Base-by-base conservation (phyloP, 2,329 filamentous ascomycete species). In the Zymoseptoria brevis region DNA sequence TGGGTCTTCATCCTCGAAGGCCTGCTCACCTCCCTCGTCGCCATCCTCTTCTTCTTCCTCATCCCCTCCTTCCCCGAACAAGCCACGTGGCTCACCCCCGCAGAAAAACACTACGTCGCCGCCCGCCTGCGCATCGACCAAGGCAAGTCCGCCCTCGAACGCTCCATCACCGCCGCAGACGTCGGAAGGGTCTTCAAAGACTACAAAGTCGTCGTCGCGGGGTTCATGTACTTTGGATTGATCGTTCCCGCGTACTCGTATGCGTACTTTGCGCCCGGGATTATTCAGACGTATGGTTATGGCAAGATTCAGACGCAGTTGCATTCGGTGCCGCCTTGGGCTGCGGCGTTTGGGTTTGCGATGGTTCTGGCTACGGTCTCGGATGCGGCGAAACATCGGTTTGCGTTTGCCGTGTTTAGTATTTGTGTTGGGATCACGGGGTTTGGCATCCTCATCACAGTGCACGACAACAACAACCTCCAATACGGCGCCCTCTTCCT, bases 401-500 rank as follows among this genome's bases (percentile, higher is more conserved):
- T 90, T 69, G 72, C 81, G 1, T 96, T 93, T 72, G 81, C 86
- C 45, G 73, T 95, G 8, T 73, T 84, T 30, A 83, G 87, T 2
- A 88, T 92, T 63, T 79, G 77, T 61, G 73, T 96, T 21, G 79
- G 84, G 53, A 87, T 96, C 55, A 71, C 82, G 0, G 92, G 90
- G 1, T 93, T 96, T 65, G 83, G 77, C 2, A 89, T 93, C 61
- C 80, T 96, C 7, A 76, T 95, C 54, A 77, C 78, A 9, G 83
- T 93, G 4, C 87, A 93, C 72, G 75, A 88, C 69, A 82, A 90
- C 71, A 77, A 76, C 0, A 63, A 80, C 11, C 75, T 89, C 6
- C 82, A 94, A 72, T 96, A 96, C 68, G 87, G 79, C 0, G 89
- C 87, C 0, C 80, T 96, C 0, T 96, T 95, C 77, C 77, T 96